These are phyloP conservation scores for Penicillium sp. DNA, from an alignment of 2,329 filamentous ascomycete genomes.

Conservation along the genomic window DNA sequence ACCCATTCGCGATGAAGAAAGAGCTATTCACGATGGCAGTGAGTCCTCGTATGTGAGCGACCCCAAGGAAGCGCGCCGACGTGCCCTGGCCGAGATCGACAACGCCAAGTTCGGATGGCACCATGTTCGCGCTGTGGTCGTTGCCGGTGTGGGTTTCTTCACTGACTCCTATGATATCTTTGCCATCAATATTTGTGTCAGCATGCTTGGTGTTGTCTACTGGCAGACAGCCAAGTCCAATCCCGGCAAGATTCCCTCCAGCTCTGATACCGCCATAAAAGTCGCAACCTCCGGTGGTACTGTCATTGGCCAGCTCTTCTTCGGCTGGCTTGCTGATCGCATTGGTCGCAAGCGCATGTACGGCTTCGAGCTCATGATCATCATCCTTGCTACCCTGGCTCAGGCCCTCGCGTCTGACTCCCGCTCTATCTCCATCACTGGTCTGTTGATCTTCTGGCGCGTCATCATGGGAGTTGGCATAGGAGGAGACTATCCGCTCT, in stretches of 20 bases:
- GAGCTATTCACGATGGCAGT: background rate
- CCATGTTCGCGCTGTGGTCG: slow-evolving; percentile 73
- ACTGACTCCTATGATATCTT: slow-evolving; percentile 86
- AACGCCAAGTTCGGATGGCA: slow-evolving; percentile 83
- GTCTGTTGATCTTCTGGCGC: slow-evolving; percentile 72
- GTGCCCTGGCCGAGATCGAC: slow-evolving; percentile 79
- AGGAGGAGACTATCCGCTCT: slow-evolving; percentile 80
- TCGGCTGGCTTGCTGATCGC: slow-evolving; percentile 75
- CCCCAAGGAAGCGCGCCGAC: slow-evolving; percentile 51
- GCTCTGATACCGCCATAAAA: slow-evolving; percentile 79
- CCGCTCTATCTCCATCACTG: slow-evolving; percentile 58
- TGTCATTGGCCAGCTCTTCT: slow-evolving; percentile 77
- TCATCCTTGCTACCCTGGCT: slow-evolving; percentile 75
- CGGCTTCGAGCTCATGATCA: slow-evolving; percentile 75
- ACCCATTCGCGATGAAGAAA: background rate
- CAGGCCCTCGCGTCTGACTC: slow-evolving; percentile 68
- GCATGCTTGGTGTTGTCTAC: slow-evolving; percentile 79
- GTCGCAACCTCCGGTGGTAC: slow-evolving; percentile 80
- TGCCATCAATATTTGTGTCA: slow-evolving; percentile 69
- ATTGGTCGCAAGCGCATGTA: slow-evolving; percentile 84
- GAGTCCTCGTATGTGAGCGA: background rate
- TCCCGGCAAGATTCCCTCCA: slow-evolving; percentile 59
- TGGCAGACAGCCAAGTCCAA: slow-evolving; percentile 56
- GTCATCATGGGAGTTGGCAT: slow-evolving; percentile 78
- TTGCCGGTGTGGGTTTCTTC: slow-evolving; percentile 85